A percentile compares a stretch with the other conserved stretches of the same genome.
Evolutionary conservation across 805 yeast genomes (phyloP).

Genomic region (Starmerella ratchasimensis): DNA sequence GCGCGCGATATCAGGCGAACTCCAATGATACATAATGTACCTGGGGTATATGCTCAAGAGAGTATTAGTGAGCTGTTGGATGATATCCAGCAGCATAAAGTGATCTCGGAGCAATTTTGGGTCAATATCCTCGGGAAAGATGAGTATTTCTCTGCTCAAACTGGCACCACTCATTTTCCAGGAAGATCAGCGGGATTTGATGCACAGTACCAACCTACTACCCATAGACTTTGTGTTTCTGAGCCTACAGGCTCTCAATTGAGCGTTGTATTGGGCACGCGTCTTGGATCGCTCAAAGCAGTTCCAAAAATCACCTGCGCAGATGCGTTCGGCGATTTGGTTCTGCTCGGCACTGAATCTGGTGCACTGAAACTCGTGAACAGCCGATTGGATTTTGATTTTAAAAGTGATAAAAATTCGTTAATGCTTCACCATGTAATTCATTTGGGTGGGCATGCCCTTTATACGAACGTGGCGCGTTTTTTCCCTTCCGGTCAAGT

Average conservation of each 20-base stretch:
- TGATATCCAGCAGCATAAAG: conserved; percentile 26
- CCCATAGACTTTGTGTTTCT: too few relatives aligned
- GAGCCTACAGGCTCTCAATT: too few relatives aligned
- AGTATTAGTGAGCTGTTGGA: conserved; percentile 33
- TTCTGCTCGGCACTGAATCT: conserved; percentile 7
- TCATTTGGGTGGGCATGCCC: conserved; percentile 36
- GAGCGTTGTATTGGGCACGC: too few relatives aligned
- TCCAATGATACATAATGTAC: too few relatives aligned
- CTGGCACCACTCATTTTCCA: conserved; percentile 5
- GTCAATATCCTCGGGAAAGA: conserved; percentile 20
- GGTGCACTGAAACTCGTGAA: conserved; percentile 8
- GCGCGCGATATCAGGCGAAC: too few relatives aligned
- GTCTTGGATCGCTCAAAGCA: not conserved
- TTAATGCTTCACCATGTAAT: too few relatives aligned
- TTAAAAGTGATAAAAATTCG: conserved; percentile 13
- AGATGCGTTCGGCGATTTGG: conserved; percentile 4
- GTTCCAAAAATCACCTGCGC: conserved; percentile 7
- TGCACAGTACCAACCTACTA: too few relatives aligned
- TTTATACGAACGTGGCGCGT: conserved; percentile 31
- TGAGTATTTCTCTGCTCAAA: conserved; percentile 14
- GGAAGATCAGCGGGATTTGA: too few relatives aligned
- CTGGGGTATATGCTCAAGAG: conserved; percentile 26
- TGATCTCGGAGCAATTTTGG: conserved; percentile 32
- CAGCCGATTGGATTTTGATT: conserved; percentile 3
- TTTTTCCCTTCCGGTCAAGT: conserved; percentile 59